Percentiles rank a stretch among this genome's conserved stretches.
Evolutionary conservation across 495 filamentous ascomycete species (phyloP).

Genomic region (Letharia lupina): DNA sequence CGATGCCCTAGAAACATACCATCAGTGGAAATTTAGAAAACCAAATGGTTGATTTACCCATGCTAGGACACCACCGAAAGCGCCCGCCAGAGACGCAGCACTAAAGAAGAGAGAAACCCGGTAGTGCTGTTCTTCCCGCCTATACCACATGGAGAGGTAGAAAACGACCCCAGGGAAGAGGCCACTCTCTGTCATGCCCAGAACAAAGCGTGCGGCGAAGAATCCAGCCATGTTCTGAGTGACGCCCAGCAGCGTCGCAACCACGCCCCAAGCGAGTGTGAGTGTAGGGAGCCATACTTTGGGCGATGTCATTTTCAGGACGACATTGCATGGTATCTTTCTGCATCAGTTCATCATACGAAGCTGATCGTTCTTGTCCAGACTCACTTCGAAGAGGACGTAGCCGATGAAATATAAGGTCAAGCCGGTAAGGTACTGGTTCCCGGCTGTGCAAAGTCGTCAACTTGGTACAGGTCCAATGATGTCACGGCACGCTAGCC

Average conservation of each 20-base stretch:
- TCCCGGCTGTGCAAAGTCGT: slow-evolving; percentile 38
- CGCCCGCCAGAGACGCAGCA: slow-evolving; percentile 64
- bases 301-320: slow-evolving; percentile 63
- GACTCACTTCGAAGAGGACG: slow-evolving; percentile 50
- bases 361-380: background rate
- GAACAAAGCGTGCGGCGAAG: slow-evolving; percentile 54
- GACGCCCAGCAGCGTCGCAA: slow-evolving; percentile 63
- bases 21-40: too few relatives aligned
- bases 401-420: slow-evolving; percentile 74
- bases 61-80: slow-evolving; percentile 71
- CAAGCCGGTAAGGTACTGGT: slow-evolving; percentile 63
- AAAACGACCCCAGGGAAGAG: slow-evolving; percentile 71
- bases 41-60: slow-evolving; percentile 32
- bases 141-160: slow-evolving; percentile 83
- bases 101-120: slow-evolving; percentile 70
- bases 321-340: slow-evolving; percentile 62
- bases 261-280: slow-evolving; percentile 51
- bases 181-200: slow-evolving; percentile 38
- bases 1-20: slow-evolving; percentile 34
- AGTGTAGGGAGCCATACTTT: slow-evolving; percentile 51
- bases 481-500: background rate
- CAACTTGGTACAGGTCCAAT: background rate
- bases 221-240: slow-evolving; percentile 58
- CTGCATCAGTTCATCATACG: slow-evolving; percentile 9
- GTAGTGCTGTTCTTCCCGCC: slow-evolving; percentile 60